Evolutionary conservation across 257 asterid species (phyloP).

Genomic region (Orobanche coerulescens): DNA sequence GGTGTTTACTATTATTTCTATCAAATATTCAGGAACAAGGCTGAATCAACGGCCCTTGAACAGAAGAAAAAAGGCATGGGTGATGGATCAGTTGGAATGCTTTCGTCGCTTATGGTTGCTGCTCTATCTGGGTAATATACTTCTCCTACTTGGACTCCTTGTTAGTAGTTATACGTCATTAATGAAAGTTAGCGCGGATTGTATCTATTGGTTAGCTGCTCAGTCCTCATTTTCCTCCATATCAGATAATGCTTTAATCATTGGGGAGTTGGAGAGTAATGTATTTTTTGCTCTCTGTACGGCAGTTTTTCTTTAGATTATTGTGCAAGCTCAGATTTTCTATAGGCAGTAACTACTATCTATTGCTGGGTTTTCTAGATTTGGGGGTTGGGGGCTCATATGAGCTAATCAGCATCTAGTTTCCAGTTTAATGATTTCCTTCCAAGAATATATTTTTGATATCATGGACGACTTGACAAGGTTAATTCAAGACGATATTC

Average conservation of each 20-base stretch:
- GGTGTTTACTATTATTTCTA: conserved; percentile 99
- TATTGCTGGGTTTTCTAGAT: neutral
- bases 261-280: neutral
- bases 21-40: conserved; percentile 91
- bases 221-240: neutral
- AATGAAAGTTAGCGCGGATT: neutral
- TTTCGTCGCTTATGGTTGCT: conserved; percentile 85
- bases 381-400: neutral
- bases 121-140: conserved; percentile 78
- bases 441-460: neutral
- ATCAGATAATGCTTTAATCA: neutral
- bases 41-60: conserved; percentile 63
- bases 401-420: neutral
- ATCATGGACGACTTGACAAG: too few relatives aligned
- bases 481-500: too few relatives aligned
- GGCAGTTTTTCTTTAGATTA: neutral
- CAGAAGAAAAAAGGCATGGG: conserved; percentile 62
- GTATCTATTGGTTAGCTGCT: neutral
- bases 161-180: conserved; percentile 2
- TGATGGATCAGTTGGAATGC: conserved; percentile 96
- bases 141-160: conserved; percentile 6
- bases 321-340: neutral
- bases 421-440: conserved; percentile 7
- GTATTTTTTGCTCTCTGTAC: neutral
- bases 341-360: neutral